Conservation (phyloP, 306 rosid species). For the Lathyrus oleraceus region DNA sequence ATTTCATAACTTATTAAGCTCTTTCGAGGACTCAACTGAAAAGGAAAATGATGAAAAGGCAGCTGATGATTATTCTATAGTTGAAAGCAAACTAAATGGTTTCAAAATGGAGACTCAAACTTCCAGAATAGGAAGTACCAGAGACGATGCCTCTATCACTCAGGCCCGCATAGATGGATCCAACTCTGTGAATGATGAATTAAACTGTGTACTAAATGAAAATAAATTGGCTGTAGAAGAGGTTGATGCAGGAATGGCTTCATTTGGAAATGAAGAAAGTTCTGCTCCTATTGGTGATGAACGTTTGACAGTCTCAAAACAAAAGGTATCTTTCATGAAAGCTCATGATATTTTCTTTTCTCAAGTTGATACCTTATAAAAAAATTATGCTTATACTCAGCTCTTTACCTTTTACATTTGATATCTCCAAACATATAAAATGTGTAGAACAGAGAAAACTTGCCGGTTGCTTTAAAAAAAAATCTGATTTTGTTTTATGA, state of each 20-base stretch:
- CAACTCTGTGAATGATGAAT: slow-evolving; percentile 38
- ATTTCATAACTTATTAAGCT: slow-evolving; percentile 29
- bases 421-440: slow-evolving; percentile 31
- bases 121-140: slow-evolving; percentile 22
- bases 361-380: slow-evolving; percentile 7
- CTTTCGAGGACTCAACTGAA: slow-evolving; percentile 35
- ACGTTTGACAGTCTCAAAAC: slow-evolving; percentile 26
- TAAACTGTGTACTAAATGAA: slow-evolving; percentile 30
- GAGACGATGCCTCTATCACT: slow-evolving; percentile 22
- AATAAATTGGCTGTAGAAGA: slow-evolving; percentile 2
- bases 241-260: slow-evolving; percentile 32
- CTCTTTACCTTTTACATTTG: slow-evolving; percentile 6
- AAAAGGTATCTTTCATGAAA: slow-evolving; percentile 30
- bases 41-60: slow-evolving; percentile 19
- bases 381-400: slow-evolving; percentile 17
- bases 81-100: slow-evolving; percentile 40
- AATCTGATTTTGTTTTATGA: slow-evolving; percentile 7
- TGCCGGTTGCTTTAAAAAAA: slow-evolving; percentile 1
- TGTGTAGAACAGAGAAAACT: slow-evolving; percentile 18
- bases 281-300: slow-evolving; percentile 27
- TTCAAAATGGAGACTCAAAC: slow-evolving; percentile 44
- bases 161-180: slow-evolving; percentile 31
- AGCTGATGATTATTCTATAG: slow-evolving; percentile 31
- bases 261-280: slow-evolving; percentile 35
- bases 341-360: slow-evolving; percentile 21